Evolutionary conservation across 2,329 filamentous ascomycete genomes (phyloP), one percentile per base, ranked within the genome.

Genomic region (Colletotrichum horii): DNA sequence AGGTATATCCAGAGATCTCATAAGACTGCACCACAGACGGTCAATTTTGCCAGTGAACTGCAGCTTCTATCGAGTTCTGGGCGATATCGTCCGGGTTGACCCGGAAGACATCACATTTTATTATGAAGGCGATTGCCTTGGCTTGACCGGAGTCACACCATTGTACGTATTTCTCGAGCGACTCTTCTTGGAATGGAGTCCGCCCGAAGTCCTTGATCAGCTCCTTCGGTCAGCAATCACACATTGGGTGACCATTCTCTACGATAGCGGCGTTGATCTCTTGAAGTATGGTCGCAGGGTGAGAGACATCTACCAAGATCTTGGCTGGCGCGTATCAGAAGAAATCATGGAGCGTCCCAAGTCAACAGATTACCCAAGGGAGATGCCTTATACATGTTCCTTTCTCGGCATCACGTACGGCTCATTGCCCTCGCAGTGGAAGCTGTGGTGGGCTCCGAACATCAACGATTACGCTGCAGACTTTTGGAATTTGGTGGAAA

Each of bases 1-100:
- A 0, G 19, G 19, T 0, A 0, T 48, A 11, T 0, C 5, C 5
- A 22, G 43, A 3, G 43, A 48, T 48, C 9, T 48, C 9, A 0
- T 1, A 0, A 14, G 6, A 0, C 6, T 48, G 2, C 11, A 48
- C n/a, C 0, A 7, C 2, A 48, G 11, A 0, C 0, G 2, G 43
- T 22, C 43, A 2, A 2, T 12, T n/a, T 7, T 22, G n/a, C 43
- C 43, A 1, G 43, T 22, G 19, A 22, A 48, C 19, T 22, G 19
- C 19, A 48, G 43, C 43, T 48, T 48, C 43, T 1, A 48, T 22
- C 11, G 9, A n/a, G 19, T 48, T 14, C 6, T 48, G n/a, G 11
- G 43, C 43, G n/a, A 22, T 0, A 14, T 48, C 6, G 19, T 1
- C 1, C 0, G 19, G 9, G 0, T 48, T 0, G n/a, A 22, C 11